Evolutionary conservation across 345 rosid genomes (phyloP).

Genomic region (Salix viminalis): DNA sequence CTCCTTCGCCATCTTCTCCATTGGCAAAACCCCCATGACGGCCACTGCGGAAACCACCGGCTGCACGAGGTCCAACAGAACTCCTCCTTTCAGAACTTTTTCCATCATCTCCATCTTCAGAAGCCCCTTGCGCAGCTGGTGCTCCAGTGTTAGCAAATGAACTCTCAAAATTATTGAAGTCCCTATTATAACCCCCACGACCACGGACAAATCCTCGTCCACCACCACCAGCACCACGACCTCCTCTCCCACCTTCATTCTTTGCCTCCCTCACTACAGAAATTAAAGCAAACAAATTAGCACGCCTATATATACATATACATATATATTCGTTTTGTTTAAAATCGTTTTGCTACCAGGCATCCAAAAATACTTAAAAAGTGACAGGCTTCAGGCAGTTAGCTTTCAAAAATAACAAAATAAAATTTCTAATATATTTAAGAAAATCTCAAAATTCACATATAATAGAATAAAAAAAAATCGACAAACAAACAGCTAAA

Average conservation of each 20-base stretch:
- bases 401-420: background rate
- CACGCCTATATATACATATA: background rate
- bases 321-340: background rate
- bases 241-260: slow-evolving; percentile 21
- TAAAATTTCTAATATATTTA: background rate
- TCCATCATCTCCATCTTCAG: slow-evolving; percentile 21
- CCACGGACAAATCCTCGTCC: slow-evolving; percentile 14
- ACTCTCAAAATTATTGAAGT: slow-evolving; percentile 10
- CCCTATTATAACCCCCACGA: slow-evolving; percentile 21
- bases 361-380: no score
- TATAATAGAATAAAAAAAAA: background rate
- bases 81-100: slow-evolving; percentile 20
- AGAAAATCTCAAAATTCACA: background rate
- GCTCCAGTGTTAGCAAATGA: slow-evolving; percentile 2
- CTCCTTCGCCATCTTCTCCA: slow-evolving; percentile 22
- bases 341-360: no score
- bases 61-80: slow-evolving; percentile 19
- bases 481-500: background rate
- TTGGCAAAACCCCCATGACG: slow-evolving; percentile 13
- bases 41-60: slow-evolving; percentile 19
- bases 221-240: slow-evolving; percentile 9
- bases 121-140: slow-evolving; percentile 1
- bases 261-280: slow-evolving; percentile 20
- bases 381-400: no score
- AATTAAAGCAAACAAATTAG: background rate